A percentile compares a stretch with the other conserved stretches of the same genome.
phyloP scores from a whole-genome alignment of 805 yeast species.

The Vanderwaltozyma tropicalis region DNA sequence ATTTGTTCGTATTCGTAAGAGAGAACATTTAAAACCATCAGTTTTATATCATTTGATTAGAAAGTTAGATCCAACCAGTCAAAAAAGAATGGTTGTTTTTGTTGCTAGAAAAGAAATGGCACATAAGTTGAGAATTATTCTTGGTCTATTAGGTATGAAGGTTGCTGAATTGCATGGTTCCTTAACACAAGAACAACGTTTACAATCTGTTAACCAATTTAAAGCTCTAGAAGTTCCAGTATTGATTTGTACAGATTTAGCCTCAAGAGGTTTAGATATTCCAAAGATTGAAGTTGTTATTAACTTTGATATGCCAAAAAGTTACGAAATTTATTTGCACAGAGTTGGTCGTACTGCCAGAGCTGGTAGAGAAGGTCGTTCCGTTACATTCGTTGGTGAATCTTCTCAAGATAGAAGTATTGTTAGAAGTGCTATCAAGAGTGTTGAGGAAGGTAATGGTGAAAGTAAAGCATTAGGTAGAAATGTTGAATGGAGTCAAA shows the following conservation, averaged over 20 bases:
- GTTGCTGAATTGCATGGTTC: constrained; percentile 80
- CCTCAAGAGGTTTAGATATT: constrained; percentile 98
- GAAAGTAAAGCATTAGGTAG: constrained; percentile 63
- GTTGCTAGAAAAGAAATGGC: constrained; percentile 89
- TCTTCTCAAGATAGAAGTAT: constrained; percentile 74
- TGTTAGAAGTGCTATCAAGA: constrained; percentile 81
- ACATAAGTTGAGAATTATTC: constrained; percentile 66
- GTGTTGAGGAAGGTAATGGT: constrained; percentile 40
- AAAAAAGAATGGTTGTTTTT: constrained; percentile 74
- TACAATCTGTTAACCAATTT: constrained; percentile 71
- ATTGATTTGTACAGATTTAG: constrained; percentile 91
- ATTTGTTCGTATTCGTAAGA: constrained; percentile 86
- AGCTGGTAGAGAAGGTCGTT: constrained; percentile 93
- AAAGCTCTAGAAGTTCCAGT: constrained; percentile 77
- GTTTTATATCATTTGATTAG: constrained; percentile 62
- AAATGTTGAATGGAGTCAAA: constrained; percentile 80
- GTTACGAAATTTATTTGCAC: constrained; percentile 84
- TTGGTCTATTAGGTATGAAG: constrained; percentile 66
- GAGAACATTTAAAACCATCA: constrained; percentile 77
- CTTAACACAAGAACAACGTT: constrained; percentile 85
- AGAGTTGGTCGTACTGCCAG: constrained; percentile 99
- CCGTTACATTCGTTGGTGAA: constrained; percentile 92
- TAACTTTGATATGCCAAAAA: constrained; percentile 92
- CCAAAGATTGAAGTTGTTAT: constrained; percentile 93
- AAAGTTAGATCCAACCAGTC: constrained; percentile 50